Percentiles rank a stretch among this genome's conserved stretches.
These are phyloP conservation scores for Cryptococcus hybrid DNA, from an alignment of 1,284 basidiomycete species.

Conservation along the genomic window DNA sequence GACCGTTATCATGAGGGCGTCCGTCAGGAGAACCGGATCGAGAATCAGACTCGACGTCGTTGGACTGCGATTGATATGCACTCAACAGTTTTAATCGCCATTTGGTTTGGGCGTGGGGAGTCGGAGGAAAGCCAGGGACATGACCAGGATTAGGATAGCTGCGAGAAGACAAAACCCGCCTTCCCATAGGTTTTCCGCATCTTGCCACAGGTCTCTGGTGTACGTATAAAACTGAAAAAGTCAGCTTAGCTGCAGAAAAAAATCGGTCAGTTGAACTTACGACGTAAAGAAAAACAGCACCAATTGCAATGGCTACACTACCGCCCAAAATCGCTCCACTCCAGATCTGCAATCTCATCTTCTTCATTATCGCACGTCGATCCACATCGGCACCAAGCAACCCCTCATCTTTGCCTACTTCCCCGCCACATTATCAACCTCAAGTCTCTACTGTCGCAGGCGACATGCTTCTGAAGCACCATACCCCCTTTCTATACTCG, in stretches of 20 bases:
- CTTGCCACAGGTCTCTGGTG: constrained; percentile 55
- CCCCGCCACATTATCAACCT: neutral
- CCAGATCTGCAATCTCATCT: constrained; percentile 62
- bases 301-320: constrained; percentile 66
- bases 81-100: constrained; percentile 80
- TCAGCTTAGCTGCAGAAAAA: constrained; percentile 30
- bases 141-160: constrained; percentile 51
- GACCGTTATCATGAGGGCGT: constrained; percentile 4
- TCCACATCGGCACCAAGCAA: constrained; percentile 5
- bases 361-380: constrained; percentile 12
- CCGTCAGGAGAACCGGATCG: neutral
- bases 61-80: constrained; percentile 60
- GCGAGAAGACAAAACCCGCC: constrained; percentile 77
- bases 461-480: neutral
- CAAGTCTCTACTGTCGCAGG: neutral
- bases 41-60: constrained; percentile 12
- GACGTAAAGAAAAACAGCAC: constrained; percentile 51
- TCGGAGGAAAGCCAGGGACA: constrained; percentile 72
- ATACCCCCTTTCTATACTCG: neutral
- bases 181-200: constrained; percentile 63
- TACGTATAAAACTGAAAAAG: constrained; percentile 50
- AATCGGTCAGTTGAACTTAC: constrained; percentile 22
- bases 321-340: constrained; percentile 67
- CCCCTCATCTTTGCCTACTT: neutral
- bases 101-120: constrained; percentile 72